Evolutionary conservation across 306 rosid species (phyloP).

Genomic region (Trichosanthes truncata): DNA sequence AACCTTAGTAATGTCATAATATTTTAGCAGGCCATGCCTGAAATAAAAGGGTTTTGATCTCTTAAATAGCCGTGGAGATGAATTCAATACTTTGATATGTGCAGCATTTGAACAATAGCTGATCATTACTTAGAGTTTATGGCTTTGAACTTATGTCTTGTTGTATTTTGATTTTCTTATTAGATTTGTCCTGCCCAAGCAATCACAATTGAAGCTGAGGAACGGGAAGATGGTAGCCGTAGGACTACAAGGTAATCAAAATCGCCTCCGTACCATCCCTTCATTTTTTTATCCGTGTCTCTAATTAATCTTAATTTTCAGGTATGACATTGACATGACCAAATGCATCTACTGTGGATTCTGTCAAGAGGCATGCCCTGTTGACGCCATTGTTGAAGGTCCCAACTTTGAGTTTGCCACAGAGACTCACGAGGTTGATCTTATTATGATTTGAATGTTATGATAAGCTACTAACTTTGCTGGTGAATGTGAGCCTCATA

Average conservation of each 20-base stretch:
- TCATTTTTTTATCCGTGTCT: background rate
- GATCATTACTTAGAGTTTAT: background rate
- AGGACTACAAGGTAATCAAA: conserved; percentile 80
- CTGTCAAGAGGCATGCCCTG: conserved; percentile 99
- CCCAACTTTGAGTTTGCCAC: conserved; percentile 94
- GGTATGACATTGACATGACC: conserved; percentile 99
- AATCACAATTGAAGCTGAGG: conserved; percentile 98
- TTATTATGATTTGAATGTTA: background rate
- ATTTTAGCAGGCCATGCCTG: background rate
- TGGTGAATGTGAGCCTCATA: background rate
- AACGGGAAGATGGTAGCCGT: conserved; percentile 98
- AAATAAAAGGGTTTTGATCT: background rate
- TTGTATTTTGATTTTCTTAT: background rate
- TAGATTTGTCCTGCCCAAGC: conserved; percentile 99
- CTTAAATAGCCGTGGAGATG: background rate
- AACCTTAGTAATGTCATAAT: background rate
- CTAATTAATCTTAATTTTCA: conserved; percentile 27
- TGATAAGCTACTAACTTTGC: background rate
- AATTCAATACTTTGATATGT: background rate
- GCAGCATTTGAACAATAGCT: background rate
- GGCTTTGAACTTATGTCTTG: background rate
- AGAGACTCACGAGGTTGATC: conserved; percentile 90
- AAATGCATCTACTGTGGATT: conserved; percentile 99
- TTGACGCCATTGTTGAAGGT: conserved; percentile 99
- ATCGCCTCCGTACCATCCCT: background rate